A percentile compares a stretch with the other conserved stretches of the same genome.
Evolutionary conservation across 495 filamentous ascomycete species (phyloP).

Genomic region (Astrothelium macrocarpum): DNA sequence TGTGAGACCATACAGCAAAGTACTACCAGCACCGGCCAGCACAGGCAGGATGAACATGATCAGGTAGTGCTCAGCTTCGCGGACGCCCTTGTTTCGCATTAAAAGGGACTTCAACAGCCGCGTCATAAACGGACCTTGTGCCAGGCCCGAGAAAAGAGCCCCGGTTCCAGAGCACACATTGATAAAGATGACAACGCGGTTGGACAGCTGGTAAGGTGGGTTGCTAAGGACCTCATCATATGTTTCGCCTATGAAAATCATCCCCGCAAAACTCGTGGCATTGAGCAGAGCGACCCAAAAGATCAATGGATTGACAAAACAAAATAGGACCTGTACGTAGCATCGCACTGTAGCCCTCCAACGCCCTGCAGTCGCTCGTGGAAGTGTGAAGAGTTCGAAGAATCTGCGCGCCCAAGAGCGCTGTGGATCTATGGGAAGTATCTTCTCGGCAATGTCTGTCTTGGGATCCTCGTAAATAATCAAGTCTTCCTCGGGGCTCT

Average conservation of each 20-base stretch:
- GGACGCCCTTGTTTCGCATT: slow-evolving; percentile 12
- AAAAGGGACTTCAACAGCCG: slow-evolving; percentile 5
- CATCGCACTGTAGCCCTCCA: slow-evolving; percentile 9
- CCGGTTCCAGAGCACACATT: slow-evolving; percentile 11
- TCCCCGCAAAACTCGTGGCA: slow-evolving; percentile 12
- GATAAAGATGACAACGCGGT: slow-evolving; percentile 9
- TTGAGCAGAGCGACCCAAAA: slow-evolving; percentile 14
- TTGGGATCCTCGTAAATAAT: slow-evolving; percentile 12
- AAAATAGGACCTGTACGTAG: slow-evolving; percentile 16
- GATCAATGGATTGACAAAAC: slow-evolving; percentile 14
- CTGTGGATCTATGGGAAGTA: background rate
- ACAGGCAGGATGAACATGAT: slow-evolving; percentile 16
- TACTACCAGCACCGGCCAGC: slow-evolving; percentile 10
- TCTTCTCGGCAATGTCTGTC: background rate
- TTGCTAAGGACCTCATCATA: slow-evolving; percentile 1
- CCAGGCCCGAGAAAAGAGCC: slow-evolving; percentile 6
- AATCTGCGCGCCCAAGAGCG: background rate
- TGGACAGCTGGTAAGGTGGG: slow-evolving; percentile 9
- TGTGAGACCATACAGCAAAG: slow-evolving; percentile 15
- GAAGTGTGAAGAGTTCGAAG: background rate
- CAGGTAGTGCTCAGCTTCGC: slow-evolving; percentile 19
- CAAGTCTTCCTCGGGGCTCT: slow-evolving; percentile 12
- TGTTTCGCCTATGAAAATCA: slow-evolving; percentile 17
- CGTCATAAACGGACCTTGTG: background rate
- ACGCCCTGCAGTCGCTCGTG: slow-evolving; percentile 7